Percentiles rank a stretch among this genome's conserved stretches.
phyloP scores from a whole-genome alignment of 1,284 basidiomycete species.

The Pseudozyma pruni region DNA sequence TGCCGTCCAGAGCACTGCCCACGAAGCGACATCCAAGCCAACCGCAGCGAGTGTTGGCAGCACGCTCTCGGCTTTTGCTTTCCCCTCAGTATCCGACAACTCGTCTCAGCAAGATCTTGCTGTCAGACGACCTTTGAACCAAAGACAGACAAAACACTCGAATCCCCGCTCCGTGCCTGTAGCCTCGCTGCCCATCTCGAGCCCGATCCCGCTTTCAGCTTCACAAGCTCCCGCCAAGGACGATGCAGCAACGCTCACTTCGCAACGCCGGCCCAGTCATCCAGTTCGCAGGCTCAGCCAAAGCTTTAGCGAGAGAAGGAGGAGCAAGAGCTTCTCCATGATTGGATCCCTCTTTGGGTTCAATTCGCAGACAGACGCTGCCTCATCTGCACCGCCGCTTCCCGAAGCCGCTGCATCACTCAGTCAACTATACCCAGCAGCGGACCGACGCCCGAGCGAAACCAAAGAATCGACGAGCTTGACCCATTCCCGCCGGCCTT shows the following conservation, averaged over 20 bases:
- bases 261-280: slow-evolving; percentile 19
- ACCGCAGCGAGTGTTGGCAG: slow-evolving; percentile 12
- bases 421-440: slow-evolving; percentile 2
- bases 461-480: background rate
- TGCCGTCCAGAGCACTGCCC: background rate
- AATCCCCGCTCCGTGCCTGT: slow-evolving; percentile 24
- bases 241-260: background rate
- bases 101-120: background rate
- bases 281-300: slow-evolving; percentile 14
- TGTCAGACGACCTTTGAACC: background rate
- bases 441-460: background rate
- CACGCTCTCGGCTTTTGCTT: slow-evolving; percentile 21
- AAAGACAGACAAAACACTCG: slow-evolving; percentile 21
- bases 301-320: slow-evolving; percentile 30
- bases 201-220: slow-evolving; percentile 4
- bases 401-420: slow-evolving; percentile 13
- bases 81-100: slow-evolving; percentile 22
- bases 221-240: background rate
- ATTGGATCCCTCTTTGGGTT: slow-evolving; percentile 24
- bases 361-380: background rate
- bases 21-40: background rate
- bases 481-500: slow-evolving; percentile 20
- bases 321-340: slow-evolving; percentile 42
- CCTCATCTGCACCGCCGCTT: slow-evolving; percentile 12
- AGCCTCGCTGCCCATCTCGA: slow-evolving; percentile 15